Percentiles rank a stretch among this genome's conserved stretches.
Conservation (phyloP, 257 asterid species). For the Haberlea rhodopensis region DNA sequence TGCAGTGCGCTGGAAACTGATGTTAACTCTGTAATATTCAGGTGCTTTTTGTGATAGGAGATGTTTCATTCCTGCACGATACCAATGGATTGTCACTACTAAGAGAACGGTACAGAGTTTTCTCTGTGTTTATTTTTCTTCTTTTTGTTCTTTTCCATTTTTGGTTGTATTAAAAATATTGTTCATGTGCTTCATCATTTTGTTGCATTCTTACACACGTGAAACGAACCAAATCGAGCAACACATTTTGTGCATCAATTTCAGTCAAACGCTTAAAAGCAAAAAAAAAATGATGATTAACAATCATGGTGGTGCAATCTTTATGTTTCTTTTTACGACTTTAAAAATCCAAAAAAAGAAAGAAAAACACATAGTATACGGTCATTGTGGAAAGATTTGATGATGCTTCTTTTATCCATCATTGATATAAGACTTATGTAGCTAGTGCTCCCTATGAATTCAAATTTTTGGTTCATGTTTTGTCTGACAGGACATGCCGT, state of each 20-base stretch:
- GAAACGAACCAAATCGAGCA: too few relatives aligned
- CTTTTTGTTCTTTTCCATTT: slow-evolving; percentile 6
- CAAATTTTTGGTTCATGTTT: slow-evolving; percentile 13
- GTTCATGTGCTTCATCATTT: slow-evolving; percentile 14
- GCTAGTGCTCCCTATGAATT: slow-evolving; percentile 2
- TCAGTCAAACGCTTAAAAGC: too few relatives aligned
- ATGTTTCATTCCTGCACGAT: slow-evolving; percentile 90
- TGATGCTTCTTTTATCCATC: too few relatives aligned
- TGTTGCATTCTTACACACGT: slow-evolving; percentile 4
- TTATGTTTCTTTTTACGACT: too few relatives aligned
- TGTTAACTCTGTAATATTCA: slow-evolving; percentile 23
- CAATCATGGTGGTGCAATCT: too few relatives aligned
- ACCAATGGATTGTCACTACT: slow-evolving; percentile 85
- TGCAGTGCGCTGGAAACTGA: not conserved
- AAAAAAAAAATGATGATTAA: too few relatives aligned
- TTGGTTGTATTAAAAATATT: slow-evolving; percentile 6
- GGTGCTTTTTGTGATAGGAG: slow-evolving; percentile 84
- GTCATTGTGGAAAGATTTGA: too few relatives aligned
- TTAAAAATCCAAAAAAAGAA: too few relatives aligned
- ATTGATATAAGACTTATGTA: too few relatives aligned
- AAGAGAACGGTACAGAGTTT: slow-evolving; percentile 51
- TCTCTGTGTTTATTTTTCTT: not conserved
- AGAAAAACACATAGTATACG: too few relatives aligned
- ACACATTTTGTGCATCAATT: too few relatives aligned
- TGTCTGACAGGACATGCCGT: slow-evolving; percentile 51